Base-by-base conservation (phyloP, 345 rosid genomes). In the Brassica rapa region DNA sequence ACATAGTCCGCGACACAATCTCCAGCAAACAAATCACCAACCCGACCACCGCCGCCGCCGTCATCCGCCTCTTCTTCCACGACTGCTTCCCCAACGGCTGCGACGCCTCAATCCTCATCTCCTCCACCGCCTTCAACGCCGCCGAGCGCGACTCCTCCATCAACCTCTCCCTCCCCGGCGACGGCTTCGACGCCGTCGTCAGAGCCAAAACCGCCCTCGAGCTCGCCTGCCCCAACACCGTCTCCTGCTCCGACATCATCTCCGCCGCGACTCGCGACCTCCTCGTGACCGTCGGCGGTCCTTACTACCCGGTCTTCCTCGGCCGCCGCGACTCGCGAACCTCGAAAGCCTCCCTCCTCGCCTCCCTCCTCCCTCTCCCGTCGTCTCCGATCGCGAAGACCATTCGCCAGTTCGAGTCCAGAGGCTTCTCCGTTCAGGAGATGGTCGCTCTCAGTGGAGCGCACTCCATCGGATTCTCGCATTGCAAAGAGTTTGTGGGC, bases 381-480 rank as follows among this genome's bases (percentile, higher is more conserved):
- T 84, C 86, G 3, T 83, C 86, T 86, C 74, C 89, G 4, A 83
- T 90, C 71, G 83, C 92, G 0, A 74, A 83, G 25, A 73, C 89
- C 63, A 84, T 92, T 25, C 30, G 72, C 6, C 80, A 90, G 55
- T 94, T 94, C 74, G 70, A 86, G 5, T 56, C 85, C 3, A 82
- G 85, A 12, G 90, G 96, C 1, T 92, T 94, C 82, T 78, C 80
- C n/a, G 59, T 82, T 64, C 96, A 86, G 43, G 99, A 95, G 79
- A 88, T 89, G 91, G 96, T 92, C 55, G 98, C 98, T 5, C 68
- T 95, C 3, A 86, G 91, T 59, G 99, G 99, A 0, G 97, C 99
- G 0, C 99, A 95, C 78, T 89, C 97, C 1, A 86, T 92, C 11
- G 99, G 99, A 2, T 89, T 95, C 85, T 95, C 99, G 2, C 98